phyloP scores from a whole-genome alignment of 768 basidiomycete species.

The Amylocystis lapponica region DNA sequence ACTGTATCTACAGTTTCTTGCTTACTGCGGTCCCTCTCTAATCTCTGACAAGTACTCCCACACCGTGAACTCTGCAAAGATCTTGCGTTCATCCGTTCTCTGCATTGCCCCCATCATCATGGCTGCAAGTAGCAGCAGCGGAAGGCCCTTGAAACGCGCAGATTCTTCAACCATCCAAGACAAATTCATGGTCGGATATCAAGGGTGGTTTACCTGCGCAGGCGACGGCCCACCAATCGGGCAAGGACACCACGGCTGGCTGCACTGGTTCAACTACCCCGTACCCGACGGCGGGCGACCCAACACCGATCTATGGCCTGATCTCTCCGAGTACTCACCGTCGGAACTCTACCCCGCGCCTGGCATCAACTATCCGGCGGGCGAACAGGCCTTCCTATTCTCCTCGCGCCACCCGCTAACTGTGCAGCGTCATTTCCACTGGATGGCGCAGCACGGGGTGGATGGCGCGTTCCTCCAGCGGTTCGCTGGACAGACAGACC shows the following conservation, averaged over 20 bases:
- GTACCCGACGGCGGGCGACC: conserved; percentile 64
- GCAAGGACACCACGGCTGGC: conserved; percentile 79
- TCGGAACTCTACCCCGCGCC: conserved; percentile 68
- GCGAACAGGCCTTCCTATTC: conserved; percentile 64
- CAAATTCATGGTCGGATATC: conserved; percentile 82
- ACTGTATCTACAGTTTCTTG: too few species aligned
- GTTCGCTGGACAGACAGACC: conserved; percentile 63
- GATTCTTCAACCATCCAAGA: conserved; percentile 75
- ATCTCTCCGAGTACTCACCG: conserved; percentile 61
- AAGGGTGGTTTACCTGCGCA: conserved; percentile 65
- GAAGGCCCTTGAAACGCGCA: conserved; percentile 41
- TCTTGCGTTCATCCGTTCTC: too few species aligned
- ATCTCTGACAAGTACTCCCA: too few species aligned
- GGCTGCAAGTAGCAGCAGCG: too few species aligned
- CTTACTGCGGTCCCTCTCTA: too few species aligned
- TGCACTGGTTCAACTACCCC: conserved; percentile 77
- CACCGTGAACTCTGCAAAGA: too few species aligned
- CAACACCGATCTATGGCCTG: conserved; percentile 78
- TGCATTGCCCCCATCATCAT: too few species aligned
- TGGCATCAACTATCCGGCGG: conserved; percentile 51
- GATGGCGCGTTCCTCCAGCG: conserved; percentile 82
- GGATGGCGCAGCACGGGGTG: conserved; percentile 80
- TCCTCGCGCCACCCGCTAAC: conserved; percentile 74
- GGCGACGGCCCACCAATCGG: conserved; percentile 36
- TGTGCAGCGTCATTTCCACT: conserved; percentile 68